Base-by-base conservation (phyloP, 2,329 filamentous ascomycete species). In the Microsporum ferrugineum region DNA sequence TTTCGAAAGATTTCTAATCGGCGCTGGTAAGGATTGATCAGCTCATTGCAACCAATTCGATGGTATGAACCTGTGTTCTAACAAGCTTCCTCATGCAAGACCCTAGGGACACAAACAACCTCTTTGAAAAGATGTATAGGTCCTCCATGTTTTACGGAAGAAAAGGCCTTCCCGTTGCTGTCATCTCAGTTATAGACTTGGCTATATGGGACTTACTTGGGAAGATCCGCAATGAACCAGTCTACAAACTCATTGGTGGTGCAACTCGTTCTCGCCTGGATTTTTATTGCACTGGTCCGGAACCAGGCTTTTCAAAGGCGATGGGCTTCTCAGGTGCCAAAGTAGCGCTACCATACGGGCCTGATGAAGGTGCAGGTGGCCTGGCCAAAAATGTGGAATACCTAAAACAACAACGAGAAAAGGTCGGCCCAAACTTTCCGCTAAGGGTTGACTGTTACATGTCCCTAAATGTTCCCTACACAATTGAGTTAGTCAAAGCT, bases 381-480 rank as follows among this genome's bases (percentile, higher is more conserved):
- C 77, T 96, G 69, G 83, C 83, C 72, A 95, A 95, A 80, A 96
- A 96, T 72, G 82, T 96, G 60, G 90, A 90, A 72, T 96, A 91
- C 72, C 82, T 96, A 57, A 84, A 87, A 67, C 87, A 89, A 74
- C 89, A 96, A 74, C 84, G 91, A 60, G 88, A 91, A 71, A 84
- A 84, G 60, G 87, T 96, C 49, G 91, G 91, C 0, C 88, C 90
- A 0, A 88, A 96, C 73, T 96, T 94, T 72, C 91, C 91, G 53
- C 81, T 96, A 66, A 91, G 95, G 80, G 91, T 96, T 3, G 91
- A 96, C 77, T 96, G 91, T 80, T 96, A 95, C 77, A 96, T 96
- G 91, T 91, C 88, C 67, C 79, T 96, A 70, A 96, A 91, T 69
- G 91, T 96, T 31, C 79, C 88, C 0, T 96, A 96, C 77, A 95